Base-by-base conservation (phyloP, 2,329 filamentous ascomycete species). In the Herpotrichia juniperi region DNA sequence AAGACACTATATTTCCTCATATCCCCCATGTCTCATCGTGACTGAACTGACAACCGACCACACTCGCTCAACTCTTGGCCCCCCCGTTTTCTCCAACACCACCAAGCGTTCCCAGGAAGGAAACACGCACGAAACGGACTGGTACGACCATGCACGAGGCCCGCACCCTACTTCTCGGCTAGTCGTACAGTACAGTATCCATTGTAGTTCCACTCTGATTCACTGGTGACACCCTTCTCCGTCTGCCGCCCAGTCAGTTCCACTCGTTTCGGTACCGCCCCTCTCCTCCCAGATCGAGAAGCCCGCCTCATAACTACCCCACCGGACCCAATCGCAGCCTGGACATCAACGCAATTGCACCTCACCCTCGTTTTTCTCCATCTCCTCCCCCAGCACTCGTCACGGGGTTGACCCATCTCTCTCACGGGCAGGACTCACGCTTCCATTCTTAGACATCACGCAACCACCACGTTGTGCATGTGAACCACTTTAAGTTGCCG, bases 201-300 rank as follows among this genome's bases (percentile, higher is more conserved):
- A 48, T 45, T 19, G 55, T 24, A 31, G 44, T 53, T 46, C 44
- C 43, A n/a, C 46, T 59, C 56, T 66, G 62, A 59, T 61, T 63
- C 66, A 66, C 58, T 55, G 50, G 66, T 69, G 60, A 63, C 63
- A 64, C 63, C 60, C 58, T 54, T 64, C 57, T 40, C 46, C 8
- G 42, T 21, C 28, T 47, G 39, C 45, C 44, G 37, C 57, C n/a
- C 52, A 57, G 57, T 49, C 51, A 59, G 59, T 64, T 64, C 51
- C 62, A 70, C 61, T 70, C 67, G 68, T 63, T 71, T 66, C 63
- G 62, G 61, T 59, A 54, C 56, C 58, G 51, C 59, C 57, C 52
- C 50, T 59, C 50, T 42, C 47, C 53, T 44, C 10, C 24, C 56
- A 50, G 56, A n/a, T n/a, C n/a, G n/a, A n/a, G n/a, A n/a, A 50